phyloP scores from a whole-genome alignment of 2,329 filamentous ascomycete genomes.

The Arthrobotrys musiformis region DNA sequence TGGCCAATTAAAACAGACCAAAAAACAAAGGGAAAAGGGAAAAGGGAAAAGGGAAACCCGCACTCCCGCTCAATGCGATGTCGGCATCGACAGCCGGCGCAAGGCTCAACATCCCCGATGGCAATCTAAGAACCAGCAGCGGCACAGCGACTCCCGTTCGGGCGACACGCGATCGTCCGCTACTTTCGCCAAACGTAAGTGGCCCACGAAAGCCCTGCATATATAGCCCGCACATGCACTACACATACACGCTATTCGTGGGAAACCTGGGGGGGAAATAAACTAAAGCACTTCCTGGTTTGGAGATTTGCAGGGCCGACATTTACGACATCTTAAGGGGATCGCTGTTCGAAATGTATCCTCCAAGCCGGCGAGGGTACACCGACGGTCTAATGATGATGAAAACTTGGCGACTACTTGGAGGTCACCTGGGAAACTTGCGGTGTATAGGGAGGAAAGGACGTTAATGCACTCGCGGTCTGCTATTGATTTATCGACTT shows the following conservation, averaged over 20 bases:
- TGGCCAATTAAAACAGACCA: constrained; percentile 29
- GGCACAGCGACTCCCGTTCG: constrained; percentile 47
- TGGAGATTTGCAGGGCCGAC: constrained; percentile 57
- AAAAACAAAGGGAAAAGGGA: not conserved
- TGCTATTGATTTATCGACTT: constrained; percentile 51
- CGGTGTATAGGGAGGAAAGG: constrained; percentile 29
- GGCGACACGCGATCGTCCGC: constrained; percentile 55
- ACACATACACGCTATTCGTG: not conserved
- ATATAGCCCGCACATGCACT: not conserved
- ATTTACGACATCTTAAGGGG: constrained; percentile 57
- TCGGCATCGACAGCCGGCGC: constrained; percentile 51
- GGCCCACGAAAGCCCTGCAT: constrained; percentile 7
- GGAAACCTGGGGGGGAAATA: not conserved
- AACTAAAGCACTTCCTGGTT: not conserved
- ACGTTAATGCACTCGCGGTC: constrained; percentile 55
- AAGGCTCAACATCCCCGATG: constrained; percentile 35
- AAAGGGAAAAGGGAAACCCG: not conserved
- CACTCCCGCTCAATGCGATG: constrained; percentile 52
- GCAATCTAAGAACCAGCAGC: constrained; percentile 30
- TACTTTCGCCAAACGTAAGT: constrained; percentile 57
- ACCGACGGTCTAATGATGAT: constrained; percentile 57
- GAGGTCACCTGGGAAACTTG: constrained; percentile 53
- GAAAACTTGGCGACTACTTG: constrained; percentile 56
- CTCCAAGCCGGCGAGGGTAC: constrained; percentile 21
- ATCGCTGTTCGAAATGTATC: constrained; percentile 56